These are phyloP conservation scores for Xylariales sp. DNA, from an alignment of 2,329 filamentous ascomycete species.

Conservation along the genomic window DNA sequence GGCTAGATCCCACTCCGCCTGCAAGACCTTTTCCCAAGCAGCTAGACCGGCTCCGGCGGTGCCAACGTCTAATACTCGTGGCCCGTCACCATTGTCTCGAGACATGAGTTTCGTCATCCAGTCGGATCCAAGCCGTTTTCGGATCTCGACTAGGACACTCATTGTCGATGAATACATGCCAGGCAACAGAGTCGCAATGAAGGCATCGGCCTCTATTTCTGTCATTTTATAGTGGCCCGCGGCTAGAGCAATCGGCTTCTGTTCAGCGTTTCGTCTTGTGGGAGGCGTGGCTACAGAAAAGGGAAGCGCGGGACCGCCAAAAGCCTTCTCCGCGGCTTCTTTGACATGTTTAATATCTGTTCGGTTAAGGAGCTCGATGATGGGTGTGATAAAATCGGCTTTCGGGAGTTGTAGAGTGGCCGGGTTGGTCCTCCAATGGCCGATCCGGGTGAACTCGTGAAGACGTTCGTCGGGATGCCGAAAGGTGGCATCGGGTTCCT, in stretches of 20 bases:
- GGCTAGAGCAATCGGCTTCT: constrained; percentile 73
- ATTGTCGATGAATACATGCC: constrained; percentile 76
- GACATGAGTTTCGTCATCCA: constrained; percentile 76
- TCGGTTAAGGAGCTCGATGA: constrained; percentile 74
- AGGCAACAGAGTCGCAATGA: constrained; percentile 75
- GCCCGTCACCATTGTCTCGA: constrained; percentile 65
- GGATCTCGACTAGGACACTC: constrained; percentile 77
- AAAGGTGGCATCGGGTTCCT: constrained; percentile 49
- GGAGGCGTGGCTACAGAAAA: constrained; percentile 78
- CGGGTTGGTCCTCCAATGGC: constrained; percentile 79
- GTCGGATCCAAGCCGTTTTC: constrained; percentile 75
- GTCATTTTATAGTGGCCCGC: constrained; percentile 75
- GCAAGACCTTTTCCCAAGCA: constrained; percentile 81
- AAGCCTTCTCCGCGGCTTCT: constrained; percentile 75
- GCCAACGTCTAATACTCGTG: constrained; percentile 79
- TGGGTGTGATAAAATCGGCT: constrained; percentile 74
- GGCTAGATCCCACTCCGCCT: constrained; percentile 83
- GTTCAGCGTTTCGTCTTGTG: constrained; percentile 65
- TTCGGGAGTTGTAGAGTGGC: constrained; percentile 80
- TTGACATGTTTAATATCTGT: constrained; percentile 80
- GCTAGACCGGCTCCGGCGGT: constrained; percentile 77
- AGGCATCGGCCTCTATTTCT: constrained; percentile 80
- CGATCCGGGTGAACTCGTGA: constrained; percentile 79
- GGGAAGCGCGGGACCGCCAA: constrained; percentile 82
- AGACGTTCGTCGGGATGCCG: constrained; percentile 60